These are phyloP conservation scores for Coffea canephora DNA, from an alignment of 257 asterid species.

Conservation along the genomic window DNA sequence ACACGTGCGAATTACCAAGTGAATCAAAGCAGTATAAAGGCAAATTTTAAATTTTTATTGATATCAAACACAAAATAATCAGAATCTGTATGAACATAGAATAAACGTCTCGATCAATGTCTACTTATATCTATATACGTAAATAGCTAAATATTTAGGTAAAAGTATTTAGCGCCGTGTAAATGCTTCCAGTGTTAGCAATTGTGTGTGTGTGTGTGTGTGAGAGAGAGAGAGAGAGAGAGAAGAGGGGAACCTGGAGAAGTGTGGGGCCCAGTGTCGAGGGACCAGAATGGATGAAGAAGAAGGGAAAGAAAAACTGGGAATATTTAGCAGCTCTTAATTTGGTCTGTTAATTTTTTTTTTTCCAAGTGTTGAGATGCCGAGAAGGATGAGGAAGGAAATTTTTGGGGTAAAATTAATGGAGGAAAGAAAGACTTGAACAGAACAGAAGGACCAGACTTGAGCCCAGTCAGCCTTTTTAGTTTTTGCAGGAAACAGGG, in stretches of 20 bases:
- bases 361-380: not conserved
- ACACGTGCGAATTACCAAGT: not conserved
- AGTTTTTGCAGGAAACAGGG: no score
- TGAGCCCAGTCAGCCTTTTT: no score
- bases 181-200: no score
- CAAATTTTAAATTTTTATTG: not conserved
- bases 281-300: not conserved
- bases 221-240: not conserved
- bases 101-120: no score
- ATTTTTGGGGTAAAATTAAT: not conserved
- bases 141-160: no score
- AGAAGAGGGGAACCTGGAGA: not conserved
- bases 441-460: no score
- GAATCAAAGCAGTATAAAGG: not conserved
- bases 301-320: not conserved
- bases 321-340: not conserved
- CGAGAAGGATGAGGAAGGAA: not conserved
- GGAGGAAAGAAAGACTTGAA: no score
- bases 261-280: constrained; percentile 1
- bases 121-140: no score
- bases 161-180: not conserved
- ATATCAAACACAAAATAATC: no score
- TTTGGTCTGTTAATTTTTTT: not conserved
- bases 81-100: not conserved
- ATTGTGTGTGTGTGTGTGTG: not conserved